A percentile compares a stretch with the other conserved stretches of the same genome.
Conservation (phyloP, 768 basidiomycete genomes). For the Hemileccinum rubropunctum region DNA sequence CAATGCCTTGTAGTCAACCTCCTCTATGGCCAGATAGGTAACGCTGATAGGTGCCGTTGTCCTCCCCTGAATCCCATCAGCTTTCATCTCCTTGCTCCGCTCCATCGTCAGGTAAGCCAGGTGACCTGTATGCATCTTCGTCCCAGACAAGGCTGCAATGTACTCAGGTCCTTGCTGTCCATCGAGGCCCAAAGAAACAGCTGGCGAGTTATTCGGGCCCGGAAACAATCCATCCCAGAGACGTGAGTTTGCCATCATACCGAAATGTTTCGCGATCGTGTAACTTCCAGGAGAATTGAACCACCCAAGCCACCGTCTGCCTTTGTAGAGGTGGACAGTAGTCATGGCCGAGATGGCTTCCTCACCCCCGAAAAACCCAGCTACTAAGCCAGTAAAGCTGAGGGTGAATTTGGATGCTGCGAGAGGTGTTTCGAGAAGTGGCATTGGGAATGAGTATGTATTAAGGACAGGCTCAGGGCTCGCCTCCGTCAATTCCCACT, state of each 20-base stretch:
- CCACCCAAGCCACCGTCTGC: slow-evolving; percentile 33
- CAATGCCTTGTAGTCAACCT: neutral
- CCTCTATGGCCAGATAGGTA: slow-evolving; percentile 8
- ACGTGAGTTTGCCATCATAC: slow-evolving; percentile 23
- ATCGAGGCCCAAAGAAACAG: slow-evolving; percentile 23
- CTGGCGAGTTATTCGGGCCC: slow-evolving; percentile 17
- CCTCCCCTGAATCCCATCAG: slow-evolving; percentile 10
- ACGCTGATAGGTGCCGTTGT: slow-evolving; percentile 10
- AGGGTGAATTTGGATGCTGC: slow-evolving; percentile 13
- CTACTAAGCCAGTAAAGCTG: slow-evolving; percentile 30
- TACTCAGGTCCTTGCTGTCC: slow-evolving; percentile 27
- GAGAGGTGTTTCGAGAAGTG: too few species aligned
- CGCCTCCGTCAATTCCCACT: too few species aligned
- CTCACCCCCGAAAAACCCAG: slow-evolving; percentile 35
- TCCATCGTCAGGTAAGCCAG: slow-evolving; percentile 26
- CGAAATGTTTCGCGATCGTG: slow-evolving; percentile 28
- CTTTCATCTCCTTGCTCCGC: slow-evolving; percentile 10
- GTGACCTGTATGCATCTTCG: slow-evolving; percentile 28
- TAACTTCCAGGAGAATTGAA: slow-evolving; percentile 35
- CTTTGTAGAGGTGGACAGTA: slow-evolving; percentile 28
- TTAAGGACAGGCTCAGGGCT: too few species aligned
- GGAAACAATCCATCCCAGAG: slow-evolving; percentile 28
- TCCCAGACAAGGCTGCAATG: slow-evolving; percentile 25
- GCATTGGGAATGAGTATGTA: too few species aligned
- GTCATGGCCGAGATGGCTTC: slow-evolving; percentile 31